These are phyloP conservation scores for Plantago coronopus DNA, from an alignment of 305 asterid genomes.

Conservation along the genomic window DNA sequence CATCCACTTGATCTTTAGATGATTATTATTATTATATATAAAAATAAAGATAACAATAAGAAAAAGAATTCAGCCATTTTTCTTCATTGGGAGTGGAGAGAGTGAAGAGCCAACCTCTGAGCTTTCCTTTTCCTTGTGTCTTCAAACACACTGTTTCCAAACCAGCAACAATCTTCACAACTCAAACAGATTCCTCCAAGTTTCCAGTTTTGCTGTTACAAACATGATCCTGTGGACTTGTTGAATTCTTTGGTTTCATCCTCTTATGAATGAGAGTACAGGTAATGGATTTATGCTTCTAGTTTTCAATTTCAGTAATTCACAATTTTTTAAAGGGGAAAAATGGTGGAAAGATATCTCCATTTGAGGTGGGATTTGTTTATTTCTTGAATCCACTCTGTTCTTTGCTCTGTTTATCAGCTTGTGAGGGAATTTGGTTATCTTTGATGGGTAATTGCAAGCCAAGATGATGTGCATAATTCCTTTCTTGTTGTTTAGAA, in stretches of 20 bases:
- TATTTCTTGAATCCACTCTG: conserved; percentile 18
- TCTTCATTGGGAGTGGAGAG: not conserved
- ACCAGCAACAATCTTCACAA: not conserved
- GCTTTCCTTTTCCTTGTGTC: not conserved
- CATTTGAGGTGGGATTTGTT: conserved; percentile 10
- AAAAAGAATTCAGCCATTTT: no score
- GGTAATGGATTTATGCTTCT: not conserved
- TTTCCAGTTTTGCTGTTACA: not conserved
- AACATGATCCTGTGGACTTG: not conserved
- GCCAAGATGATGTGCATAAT: not conserved
- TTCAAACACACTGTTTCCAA: not conserved
- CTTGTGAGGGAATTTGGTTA: not conserved
- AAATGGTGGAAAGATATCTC: not conserved
- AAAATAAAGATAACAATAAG: not conserved
- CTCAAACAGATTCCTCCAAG: not conserved
- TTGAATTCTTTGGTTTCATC: not conserved
- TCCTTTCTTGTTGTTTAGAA: not conserved
- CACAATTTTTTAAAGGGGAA: not conserved
- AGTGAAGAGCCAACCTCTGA: not conserved
- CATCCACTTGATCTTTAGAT: no score
- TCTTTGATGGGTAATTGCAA: not conserved
- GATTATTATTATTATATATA: no score
- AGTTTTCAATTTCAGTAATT: not conserved
- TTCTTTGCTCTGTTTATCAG: conserved; percentile 1
- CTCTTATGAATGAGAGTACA: not conserved